Evolutionary conservation across 371 early-diverging fungal species (phyloP).

Genomic region (Saksenaea oblongispora): DNA sequence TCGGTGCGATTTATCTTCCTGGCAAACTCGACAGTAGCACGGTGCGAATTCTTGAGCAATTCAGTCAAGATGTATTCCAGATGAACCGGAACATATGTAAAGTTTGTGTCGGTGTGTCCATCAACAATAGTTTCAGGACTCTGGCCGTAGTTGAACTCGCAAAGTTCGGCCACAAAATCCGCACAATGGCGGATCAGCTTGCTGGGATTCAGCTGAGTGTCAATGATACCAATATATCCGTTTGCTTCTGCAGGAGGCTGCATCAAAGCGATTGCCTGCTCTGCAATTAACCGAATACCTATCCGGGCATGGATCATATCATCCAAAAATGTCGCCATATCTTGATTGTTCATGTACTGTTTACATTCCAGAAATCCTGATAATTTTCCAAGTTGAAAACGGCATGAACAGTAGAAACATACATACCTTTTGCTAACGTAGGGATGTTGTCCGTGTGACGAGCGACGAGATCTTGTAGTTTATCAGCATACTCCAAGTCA

Average conservation of each 20-base stretch:
- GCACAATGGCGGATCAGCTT: slow-evolving; percentile 67
- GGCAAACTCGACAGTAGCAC: slow-evolving; percentile 88
- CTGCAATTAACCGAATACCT: slow-evolving; percentile 92
- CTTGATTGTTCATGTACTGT: slow-evolving; percentile 81
- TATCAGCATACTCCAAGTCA: slow-evolving; percentile 61
- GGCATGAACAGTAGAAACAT: not conserved
- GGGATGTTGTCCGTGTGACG: slow-evolving; percentile 86
- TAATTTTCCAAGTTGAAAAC: not conserved
- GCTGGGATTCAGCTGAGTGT: slow-evolving; percentile 75
- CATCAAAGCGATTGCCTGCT: slow-evolving; percentile 89
- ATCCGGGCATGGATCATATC: slow-evolving; percentile 93
- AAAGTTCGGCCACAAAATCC: slow-evolving; percentile 81
- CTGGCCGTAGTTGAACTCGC: slow-evolving; percentile 90
- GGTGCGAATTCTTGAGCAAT: slow-evolving; percentile 87
- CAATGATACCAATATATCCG: slow-evolving; percentile 84
- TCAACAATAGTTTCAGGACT: slow-evolving; percentile 76
- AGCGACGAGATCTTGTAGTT: slow-evolving; percentile 70
- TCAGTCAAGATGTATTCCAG: slow-evolving; percentile 95
- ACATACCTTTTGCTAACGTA: slow-evolving; percentile 76
- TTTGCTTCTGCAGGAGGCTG: slow-evolving; percentile 11
- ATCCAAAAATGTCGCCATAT: slow-evolving; percentile 79
- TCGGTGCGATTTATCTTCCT: slow-evolving; percentile 42
- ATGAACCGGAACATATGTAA: slow-evolving; percentile 93
- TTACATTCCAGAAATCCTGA: slow-evolving; percentile 62
- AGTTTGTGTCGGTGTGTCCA: slow-evolving; percentile 77